Evolutionary conservation across 2,329 filamentous ascomycete species (phyloP), one percentile per base, ranked within the genome.

Genomic region (Diaporthe amygdali): DNA sequence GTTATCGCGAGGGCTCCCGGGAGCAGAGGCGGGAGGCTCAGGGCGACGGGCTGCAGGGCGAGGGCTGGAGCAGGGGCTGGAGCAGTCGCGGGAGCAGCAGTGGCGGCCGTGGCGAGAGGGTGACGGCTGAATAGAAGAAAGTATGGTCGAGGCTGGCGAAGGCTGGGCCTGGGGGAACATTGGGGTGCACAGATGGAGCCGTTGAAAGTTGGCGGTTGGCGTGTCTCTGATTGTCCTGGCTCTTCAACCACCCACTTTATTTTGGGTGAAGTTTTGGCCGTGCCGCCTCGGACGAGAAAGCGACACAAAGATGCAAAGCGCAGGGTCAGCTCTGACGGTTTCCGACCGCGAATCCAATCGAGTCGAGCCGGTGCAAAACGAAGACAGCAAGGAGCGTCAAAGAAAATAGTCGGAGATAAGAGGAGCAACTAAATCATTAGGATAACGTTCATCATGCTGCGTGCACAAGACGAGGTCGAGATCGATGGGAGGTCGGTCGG

Each of bases 401-500:
- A 66, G 37, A 49, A 66, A 69, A 49, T n/a, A 30, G 56, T 52
- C 41, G 63, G 68, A 49, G 59, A 66, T 39, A 47, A 68, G 25
- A 59, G 54, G 25, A 71, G 54, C 68, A 71, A 68, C 46, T 66
- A 51, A 46, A 49, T 59, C 51, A 72, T 67, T 72, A 70, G 64
- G 70, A 61, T 71, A 68, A 71, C 71, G 68, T 71, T 68, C 71
- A 66, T 72, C 63, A 71, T 68, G 47, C 51, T 51, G 49, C 55
- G 67, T 64, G 67, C n/a, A 32, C 46, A 41, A 22, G 55, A 39
- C 30, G 22, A 37, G 47, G 49, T 46, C 55, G 39, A n/a, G n/a
- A n/a, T n/a, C n/a, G 47, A 46, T 56, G 32, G 51, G 44, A 44
- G 22, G 59, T 66, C 39, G 34, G 59, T 54, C 59, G 59, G 44